Conservation (phyloP, 495 filamentous ascomycete genomes). For the Aspergillus taichungensis region DNA sequence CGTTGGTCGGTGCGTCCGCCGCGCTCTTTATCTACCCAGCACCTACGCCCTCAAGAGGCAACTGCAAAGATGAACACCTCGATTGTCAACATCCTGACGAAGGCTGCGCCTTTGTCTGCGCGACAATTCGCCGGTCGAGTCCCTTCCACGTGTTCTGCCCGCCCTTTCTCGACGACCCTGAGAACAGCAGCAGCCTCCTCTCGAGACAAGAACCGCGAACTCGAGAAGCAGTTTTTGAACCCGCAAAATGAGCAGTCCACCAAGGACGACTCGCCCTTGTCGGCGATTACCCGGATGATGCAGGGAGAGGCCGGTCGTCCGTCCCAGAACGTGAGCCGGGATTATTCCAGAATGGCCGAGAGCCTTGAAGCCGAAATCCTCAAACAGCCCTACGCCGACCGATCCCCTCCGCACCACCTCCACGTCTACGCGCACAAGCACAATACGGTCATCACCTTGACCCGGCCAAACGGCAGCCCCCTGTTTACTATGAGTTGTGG, state of each 20-base stretch:
- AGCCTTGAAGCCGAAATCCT: slow-evolving; percentile 32
- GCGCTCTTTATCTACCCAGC: not conserved
- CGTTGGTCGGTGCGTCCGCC: not conserved
- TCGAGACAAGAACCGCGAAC: slow-evolving; percentile 13
- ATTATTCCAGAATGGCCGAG: slow-evolving; percentile 27
- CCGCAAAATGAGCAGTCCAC: slow-evolving; percentile 8
- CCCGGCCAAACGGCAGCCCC: slow-evolving; percentile 65
- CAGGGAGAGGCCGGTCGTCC: slow-evolving; percentile 12
- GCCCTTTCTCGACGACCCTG: slow-evolving; percentile 23
- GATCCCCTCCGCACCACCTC: slow-evolving; percentile 60
- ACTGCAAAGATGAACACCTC: slow-evolving; percentile 28
- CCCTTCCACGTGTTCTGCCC: slow-evolving; percentile 9
- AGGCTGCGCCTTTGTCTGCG: slow-evolving; percentile 26
- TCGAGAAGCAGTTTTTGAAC: slow-evolving; percentile 27
- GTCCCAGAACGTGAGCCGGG: slow-evolving; percentile 12
- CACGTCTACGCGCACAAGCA: slow-evolving; percentile 82
- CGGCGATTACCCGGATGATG: slow-evolving; percentile 29
- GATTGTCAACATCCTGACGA: slow-evolving; percentile 25
- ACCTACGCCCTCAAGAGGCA: slow-evolving; percentile 2
- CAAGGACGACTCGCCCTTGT: slow-evolving; percentile 18
- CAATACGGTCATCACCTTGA: slow-evolving; percentile 88
- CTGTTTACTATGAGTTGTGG: slow-evolving; percentile 70
- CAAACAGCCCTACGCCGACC: slow-evolving; percentile 29
- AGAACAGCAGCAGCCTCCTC: slow-evolving; percentile 6
- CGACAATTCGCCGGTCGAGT: slow-evolving; percentile 21